phyloP scores from a whole-genome alignment of 345 rosid species.

The Gossypium australe region DNA sequence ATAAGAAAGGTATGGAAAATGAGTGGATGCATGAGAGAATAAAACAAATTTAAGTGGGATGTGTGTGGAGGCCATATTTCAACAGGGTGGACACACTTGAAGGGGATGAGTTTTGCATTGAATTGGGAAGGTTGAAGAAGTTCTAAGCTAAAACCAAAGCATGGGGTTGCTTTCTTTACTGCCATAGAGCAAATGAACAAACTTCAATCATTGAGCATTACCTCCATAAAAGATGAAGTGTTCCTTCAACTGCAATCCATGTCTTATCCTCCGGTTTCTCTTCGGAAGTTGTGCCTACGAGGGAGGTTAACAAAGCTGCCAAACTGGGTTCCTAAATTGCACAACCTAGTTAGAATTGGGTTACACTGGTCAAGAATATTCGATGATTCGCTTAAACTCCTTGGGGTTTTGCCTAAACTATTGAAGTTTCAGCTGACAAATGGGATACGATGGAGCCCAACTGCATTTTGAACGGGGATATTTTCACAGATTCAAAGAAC shows the following conservation, averaged over 20 bases:
- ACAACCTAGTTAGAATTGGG: background rate
- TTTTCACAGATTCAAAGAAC: background rate
- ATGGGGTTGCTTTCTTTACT: conserved; percentile 12
- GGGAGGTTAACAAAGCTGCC: conserved; percentile 9
- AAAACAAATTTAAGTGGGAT: too few species aligned
- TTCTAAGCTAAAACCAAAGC: background rate
- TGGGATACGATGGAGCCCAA: background rate
- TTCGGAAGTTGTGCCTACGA: background rate
- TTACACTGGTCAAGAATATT: conserved; percentile 3
- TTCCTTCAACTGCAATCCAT: background rate
- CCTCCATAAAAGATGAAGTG: background rate
- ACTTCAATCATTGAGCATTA: conserved; percentile 8
- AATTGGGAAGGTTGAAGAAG: conserved; percentile 5
- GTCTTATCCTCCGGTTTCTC: background rate
- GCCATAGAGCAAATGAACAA: conserved; percentile 9
- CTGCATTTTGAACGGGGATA: background rate
- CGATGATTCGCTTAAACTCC: conserved; percentile 10
- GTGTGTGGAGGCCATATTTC: too few species aligned
- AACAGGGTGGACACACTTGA: background rate
- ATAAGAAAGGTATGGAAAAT: too few species aligned
- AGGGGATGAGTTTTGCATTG: background rate
- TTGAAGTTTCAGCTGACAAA: background rate
- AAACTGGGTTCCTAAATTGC: conserved; percentile 6
- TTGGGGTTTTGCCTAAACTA: conserved; percentile 11
- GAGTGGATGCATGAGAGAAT: too few species aligned